A percentile compares a stretch with the other conserved stretches of the same genome.
Evolutionary conservation across 2,329 filamentous ascomycete genomes (phyloP).

Genomic region (Beauveria varroae): DNA sequence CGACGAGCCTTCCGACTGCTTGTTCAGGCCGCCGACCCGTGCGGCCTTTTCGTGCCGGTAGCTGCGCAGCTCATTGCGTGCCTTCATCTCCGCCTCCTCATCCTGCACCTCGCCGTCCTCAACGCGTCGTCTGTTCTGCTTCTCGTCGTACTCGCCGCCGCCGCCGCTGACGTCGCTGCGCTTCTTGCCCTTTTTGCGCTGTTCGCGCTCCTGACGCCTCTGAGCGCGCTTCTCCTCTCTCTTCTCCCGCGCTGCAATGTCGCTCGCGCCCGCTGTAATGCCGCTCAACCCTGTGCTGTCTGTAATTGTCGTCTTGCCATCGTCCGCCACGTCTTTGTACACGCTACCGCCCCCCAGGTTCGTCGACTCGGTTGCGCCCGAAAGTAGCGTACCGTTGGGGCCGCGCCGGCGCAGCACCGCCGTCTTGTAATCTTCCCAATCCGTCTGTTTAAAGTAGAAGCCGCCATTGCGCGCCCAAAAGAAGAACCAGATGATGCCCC

Average conservation of each 20-base stretch:
- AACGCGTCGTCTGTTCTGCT: slow-evolving; percentile 30
- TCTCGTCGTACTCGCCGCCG: slow-evolving; percentile 15
- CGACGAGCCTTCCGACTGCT: slow-evolving; percentile 65
- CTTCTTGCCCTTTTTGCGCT: slow-evolving; percentile 6
- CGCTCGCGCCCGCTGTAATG: slow-evolving; percentile 50
- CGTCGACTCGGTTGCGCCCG: slow-evolving; percentile 74
- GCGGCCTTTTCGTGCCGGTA: slow-evolving; percentile 86
- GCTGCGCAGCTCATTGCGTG: slow-evolving; percentile 62
- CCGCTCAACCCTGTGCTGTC: slow-evolving; percentile 41
- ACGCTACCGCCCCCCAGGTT: slow-evolving; percentile 82
- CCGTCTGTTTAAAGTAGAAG: slow-evolving; percentile 73
- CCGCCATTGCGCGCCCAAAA: slow-evolving; percentile 97
- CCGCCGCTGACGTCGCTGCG: slow-evolving; percentile 20
- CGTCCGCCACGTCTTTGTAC: slow-evolving; percentile 61
- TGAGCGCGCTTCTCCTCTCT: slow-evolving; percentile 46
- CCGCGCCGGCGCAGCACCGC: slow-evolving; percentile 85
- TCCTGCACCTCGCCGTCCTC: slow-evolving; percentile 56
- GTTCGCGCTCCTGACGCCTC: slow-evolving; percentile 32
- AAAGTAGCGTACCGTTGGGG: slow-evolving; percentile 79
- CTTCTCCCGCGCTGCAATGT: slow-evolving; percentile 48
- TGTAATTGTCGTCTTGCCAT: slow-evolving; percentile 38
- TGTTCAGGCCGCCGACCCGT: slow-evolving; percentile 83
- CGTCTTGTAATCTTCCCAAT: slow-evolving; percentile 98
- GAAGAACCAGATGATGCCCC: slow-evolving; percentile 90
- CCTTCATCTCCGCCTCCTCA: slow-evolving; percentile 54